Conservation (phyloP, 768 basidiomycete species). For the Hygrophorus russula region DNA sequence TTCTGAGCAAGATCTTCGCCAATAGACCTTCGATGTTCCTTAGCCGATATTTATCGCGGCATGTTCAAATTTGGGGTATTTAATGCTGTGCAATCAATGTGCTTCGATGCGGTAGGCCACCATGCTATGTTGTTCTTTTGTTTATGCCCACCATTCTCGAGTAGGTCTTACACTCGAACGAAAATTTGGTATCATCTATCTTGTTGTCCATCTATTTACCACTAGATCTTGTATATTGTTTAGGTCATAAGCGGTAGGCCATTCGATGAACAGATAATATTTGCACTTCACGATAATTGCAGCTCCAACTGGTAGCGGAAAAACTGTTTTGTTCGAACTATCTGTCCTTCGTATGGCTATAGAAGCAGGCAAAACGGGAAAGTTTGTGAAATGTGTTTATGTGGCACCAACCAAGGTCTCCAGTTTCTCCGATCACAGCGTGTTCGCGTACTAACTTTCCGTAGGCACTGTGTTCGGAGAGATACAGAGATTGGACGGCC, state of each 20-base stretch:
- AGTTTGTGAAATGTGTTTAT: slow-evolving; percentile 68
- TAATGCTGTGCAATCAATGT: slow-evolving; percentile 83
- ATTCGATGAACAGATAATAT: neutral
- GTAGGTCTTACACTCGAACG: slow-evolving; percentile 41
- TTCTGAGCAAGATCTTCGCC: neutral
- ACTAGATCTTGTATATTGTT: slow-evolving; percentile 6
- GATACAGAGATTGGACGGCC: slow-evolving; percentile 68
- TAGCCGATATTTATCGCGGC: slow-evolving; percentile 72
- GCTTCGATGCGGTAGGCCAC: slow-evolving; percentile 57
- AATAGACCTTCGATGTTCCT: neutral
- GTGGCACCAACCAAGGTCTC: slow-evolving; percentile 85
- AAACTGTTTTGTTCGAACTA: slow-evolving; percentile 91
- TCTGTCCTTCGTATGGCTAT: slow-evolving; percentile 69
- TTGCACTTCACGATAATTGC: slow-evolving; percentile 1
- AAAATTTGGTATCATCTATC: slow-evolving; percentile 47
- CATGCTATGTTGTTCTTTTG: neutral
- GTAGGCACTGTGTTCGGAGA: slow-evolving; percentile 83
- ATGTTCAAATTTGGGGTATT: slow-evolving; percentile 86
- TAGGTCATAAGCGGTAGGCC: slow-evolving; percentile 63
- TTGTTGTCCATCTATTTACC: neutral
- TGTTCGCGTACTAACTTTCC: neutral
- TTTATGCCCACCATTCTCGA: neutral
- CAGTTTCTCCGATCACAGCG: neutral
- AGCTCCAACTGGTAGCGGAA: slow-evolving; percentile 96
- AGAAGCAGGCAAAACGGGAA: slow-evolving; percentile 22